phyloP scores from a whole-genome alignment of 176 grass and related monocot species.

The Musa itinerans region DNA sequence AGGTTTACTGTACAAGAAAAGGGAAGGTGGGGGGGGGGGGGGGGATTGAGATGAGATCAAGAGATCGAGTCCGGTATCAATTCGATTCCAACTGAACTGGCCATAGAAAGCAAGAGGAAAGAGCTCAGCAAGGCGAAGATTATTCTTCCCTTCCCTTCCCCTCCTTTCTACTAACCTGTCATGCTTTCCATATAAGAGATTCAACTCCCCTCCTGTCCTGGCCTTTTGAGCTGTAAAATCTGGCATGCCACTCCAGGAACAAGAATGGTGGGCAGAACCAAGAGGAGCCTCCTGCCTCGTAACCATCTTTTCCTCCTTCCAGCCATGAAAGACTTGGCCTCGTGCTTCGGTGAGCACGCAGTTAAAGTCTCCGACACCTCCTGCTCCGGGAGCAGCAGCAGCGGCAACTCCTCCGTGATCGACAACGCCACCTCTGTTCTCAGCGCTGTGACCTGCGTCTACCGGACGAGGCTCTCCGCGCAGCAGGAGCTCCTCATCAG shows the following conservation, averaged over 20 bases:
- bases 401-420: not conserved
- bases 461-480: constrained; percentile 18
- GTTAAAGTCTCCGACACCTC: constrained; percentile 25
- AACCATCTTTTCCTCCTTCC: not conserved
- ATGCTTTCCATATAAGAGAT: not conserved
- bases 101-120: not conserved
- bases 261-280: not conserved
- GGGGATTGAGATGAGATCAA: not conserved
- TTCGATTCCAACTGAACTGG: not conserved
- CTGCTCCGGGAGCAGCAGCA: constrained; percentile 22
- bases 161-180: not conserved
- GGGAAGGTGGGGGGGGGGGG: not conserved
- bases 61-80: not conserved
- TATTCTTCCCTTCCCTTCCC: not conserved
- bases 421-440: not conserved
- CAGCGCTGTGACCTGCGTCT: constrained; percentile 18
- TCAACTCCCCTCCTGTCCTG: not conserved
- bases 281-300: not conserved
- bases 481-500: constrained; percentile 25
- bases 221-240: not conserved
- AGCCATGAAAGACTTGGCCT: constrained; percentile 35
- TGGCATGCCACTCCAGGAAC: not conserved
- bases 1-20: not conserved
- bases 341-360: constrained; percentile 30
- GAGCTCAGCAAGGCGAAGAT: not conserved